Evolutionary conservation across 2,329 filamentous ascomycete genomes (phyloP), one percentile per base, ranked within the genome.

Genomic region (Domatiomyces catenatus): DNA sequence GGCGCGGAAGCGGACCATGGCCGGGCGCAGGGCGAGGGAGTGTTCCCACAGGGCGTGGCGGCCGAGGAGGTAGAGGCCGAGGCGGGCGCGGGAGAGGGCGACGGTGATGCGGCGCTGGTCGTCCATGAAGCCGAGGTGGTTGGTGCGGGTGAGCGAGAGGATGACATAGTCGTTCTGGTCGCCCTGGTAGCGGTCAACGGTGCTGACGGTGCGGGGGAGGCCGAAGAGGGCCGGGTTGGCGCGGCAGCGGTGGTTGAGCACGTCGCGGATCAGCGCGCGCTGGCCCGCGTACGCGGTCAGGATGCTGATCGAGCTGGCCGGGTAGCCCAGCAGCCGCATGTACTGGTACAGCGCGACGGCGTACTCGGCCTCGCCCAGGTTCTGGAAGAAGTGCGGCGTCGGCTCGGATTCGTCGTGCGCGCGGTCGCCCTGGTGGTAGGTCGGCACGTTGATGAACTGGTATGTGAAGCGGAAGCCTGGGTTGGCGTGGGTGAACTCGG

Each of bases 131-230:
- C 92, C 92, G 7, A 93, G 86, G 18, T 83, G 79, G 50, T 83
- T 84, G 10, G 93, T 96, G 54, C 92, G 80, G 12, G 88, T 92
- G 46, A 98, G 77, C 4, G 89, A 95, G 50, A 98, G 78, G 60
- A 98, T 94, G 59, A 98, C 80, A 62, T 95, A 96, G 63, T 98
- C 92, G 67, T 98, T 98, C 69, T 98, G 92, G 72, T 98, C 92
- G 65, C 92, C 93, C 71, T 98, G 92, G 63, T 96, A 98, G 66
- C 94, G 95, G 71, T 98, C 92, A 56, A 98, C 90, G 4, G 93
- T 98, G 2, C 86, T 89, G 24, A 98, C 86, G 49, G 84, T 83
- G 66, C 83, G 84, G 17, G 92, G 92, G 66, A 94, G 71, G 7
- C 90, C 89, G 67, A 98, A 98, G 18, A 96, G 71, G 22, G 22